Evolutionary conservation across 108 stramenopile species (phyloP).

Genomic region (Fragilaria radians): DNA sequence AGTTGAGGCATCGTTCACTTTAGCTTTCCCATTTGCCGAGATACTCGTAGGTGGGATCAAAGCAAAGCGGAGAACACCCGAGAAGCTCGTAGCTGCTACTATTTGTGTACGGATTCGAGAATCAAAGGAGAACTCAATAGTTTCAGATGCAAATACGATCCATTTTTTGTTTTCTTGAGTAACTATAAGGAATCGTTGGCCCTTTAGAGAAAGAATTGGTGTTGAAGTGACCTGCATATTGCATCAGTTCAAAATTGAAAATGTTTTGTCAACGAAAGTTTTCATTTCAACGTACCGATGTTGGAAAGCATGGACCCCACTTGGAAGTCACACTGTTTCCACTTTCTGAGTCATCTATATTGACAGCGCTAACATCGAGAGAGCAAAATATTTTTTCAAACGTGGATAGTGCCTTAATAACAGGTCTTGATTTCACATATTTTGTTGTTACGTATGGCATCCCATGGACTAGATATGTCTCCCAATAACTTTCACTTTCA

Average conservation of each 20-base stretch:
- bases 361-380: slow-evolving; percentile 14
- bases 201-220: slow-evolving; percentile 37
- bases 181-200: slow-evolving; percentile 68
- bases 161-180: slow-evolving; percentile 59
- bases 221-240: no score
- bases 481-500: slow-evolving; percentile 41
- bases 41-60: slow-evolving; percentile 42
- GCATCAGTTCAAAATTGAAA: no score
- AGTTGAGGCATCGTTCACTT: slow-evolving; percentile 8
- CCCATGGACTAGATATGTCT: slow-evolving; percentile 74
- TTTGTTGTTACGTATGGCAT: slow-evolving; percentile 66
- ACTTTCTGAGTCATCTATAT: no score
- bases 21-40: slow-evolving; percentile 3
- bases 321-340: no score
- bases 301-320: no score
- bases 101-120: slow-evolving; percentile 30
- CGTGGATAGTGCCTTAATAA: slow-evolving; percentile 52
- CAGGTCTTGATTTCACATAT: slow-evolving; percentile 44
- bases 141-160: slow-evolving; percentile 79
- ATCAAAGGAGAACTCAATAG: slow-evolving; percentile 53
- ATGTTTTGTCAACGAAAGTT: no score
- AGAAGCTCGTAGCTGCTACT: slow-evolving; percentile 28
- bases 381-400: slow-evolving; percentile 60
- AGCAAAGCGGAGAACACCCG: slow-evolving; percentile 65
- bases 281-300: no score